Percentiles rank a stretch among this genome's conserved stretches.
Conservation (phyloP, 2,329 filamentous ascomycete genomes). For the Phyllachora maydis region DNA sequence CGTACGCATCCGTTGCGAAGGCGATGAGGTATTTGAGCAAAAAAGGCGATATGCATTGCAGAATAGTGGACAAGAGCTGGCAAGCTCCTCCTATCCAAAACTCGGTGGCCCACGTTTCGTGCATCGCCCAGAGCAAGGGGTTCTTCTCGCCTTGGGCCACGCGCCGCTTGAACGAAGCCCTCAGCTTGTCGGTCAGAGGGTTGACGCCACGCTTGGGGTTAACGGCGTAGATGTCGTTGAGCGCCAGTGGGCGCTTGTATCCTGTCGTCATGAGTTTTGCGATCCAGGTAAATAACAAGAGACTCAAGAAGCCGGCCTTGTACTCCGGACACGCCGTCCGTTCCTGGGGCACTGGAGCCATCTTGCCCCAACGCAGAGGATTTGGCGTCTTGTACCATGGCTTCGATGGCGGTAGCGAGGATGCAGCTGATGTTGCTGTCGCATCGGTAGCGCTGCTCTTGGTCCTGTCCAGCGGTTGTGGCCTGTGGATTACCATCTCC, state of each 20-base stretch:
- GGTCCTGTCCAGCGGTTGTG: no score
- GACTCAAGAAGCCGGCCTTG: conserved; percentile 52
- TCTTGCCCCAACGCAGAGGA: conserved; percentile 36
- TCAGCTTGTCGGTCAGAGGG: conserved; percentile 43
- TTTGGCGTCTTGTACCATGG: conserved; percentile 45
- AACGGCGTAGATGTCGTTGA: conserved; percentile 73
- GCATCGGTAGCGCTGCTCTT: no score
- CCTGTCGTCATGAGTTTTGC: conserved; percentile 75
- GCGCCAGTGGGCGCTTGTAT: conserved; percentile 65
- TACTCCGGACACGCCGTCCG: conserved; percentile 44
- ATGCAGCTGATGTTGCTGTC: no score
- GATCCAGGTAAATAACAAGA: conserved; percentile 78
- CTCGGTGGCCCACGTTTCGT: conserved; percentile 70
- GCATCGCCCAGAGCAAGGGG: conserved; percentile 60
- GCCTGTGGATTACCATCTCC: no score
- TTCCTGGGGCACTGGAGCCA: conserved; percentile 33
- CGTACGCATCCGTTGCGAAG: conserved; percentile 64
- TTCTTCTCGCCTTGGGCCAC: conserved; percentile 46
- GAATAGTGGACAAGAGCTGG: conserved; percentile 49
- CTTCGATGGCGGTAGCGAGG: no score
- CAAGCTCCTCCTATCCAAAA: conserved; percentile 71
- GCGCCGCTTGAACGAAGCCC: conserved; percentile 48
- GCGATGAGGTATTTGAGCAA: conserved; percentile 69
- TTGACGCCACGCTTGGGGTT: conserved; percentile 63
- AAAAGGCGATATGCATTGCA: conserved; percentile 72